phyloP scores from a whole-genome alignment of 2,329 filamentous ascomycete genomes.

The Penicillium thymicola region DNA sequence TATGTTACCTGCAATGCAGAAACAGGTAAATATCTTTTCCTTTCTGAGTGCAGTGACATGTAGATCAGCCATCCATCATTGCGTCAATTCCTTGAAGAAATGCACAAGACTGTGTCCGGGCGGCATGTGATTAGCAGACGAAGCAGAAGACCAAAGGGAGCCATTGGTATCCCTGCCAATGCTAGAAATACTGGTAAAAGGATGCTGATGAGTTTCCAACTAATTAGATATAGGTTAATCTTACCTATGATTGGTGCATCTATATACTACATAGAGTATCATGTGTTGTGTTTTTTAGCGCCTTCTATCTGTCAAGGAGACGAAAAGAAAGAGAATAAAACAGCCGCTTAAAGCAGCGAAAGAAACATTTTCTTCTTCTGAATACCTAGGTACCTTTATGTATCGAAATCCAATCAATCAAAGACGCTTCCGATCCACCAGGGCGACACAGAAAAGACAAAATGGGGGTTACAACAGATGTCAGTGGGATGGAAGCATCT shows the following conservation, averaged over 20 bases:
- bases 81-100: background rate
- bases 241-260: background rate
- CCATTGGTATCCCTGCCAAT: background rate
- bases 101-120: background rate
- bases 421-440: background rate
- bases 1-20: background rate
- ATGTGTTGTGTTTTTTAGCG: background rate
- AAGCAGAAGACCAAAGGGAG: background rate
- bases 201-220: background rate
- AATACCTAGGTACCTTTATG: background rate
- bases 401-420: background rate
- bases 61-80: background rate
- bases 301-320: background rate
- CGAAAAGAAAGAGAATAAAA: background rate
- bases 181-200: background rate
- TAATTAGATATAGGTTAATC: background rate
- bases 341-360: background rate
- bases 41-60: background rate
- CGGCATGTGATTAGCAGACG: background rate
- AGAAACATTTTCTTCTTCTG: background rate
- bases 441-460: background rate
- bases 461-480: background rate
- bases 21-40: background rate
- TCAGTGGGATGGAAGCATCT: background rate
- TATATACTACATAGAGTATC: background rate